phyloP scores from a whole-genome alignment of 257 asterid species.

The Fraxinus americana region DNA sequence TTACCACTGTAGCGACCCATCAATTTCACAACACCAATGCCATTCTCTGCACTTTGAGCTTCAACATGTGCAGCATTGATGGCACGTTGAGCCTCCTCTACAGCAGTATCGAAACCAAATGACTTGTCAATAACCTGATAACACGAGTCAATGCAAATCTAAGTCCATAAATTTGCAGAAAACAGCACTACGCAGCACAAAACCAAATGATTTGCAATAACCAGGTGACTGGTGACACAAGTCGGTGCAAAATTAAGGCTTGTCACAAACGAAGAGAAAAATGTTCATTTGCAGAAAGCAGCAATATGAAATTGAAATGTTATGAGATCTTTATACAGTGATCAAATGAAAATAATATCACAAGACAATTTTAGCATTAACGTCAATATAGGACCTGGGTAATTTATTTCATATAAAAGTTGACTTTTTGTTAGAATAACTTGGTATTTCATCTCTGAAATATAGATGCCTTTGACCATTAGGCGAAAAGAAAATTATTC shows the following conservation, averaged over 20 bases:
- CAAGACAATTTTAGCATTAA: conserved; percentile 12
- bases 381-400: not conserved
- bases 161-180: not conserved
- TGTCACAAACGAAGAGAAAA: conserved; percentile 17
- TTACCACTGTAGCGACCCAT: conserved; percentile 81
- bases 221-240: conserved; percentile 26
- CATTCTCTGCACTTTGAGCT: conserved; percentile 79
- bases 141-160: conserved; percentile 12
- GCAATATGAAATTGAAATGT: conserved; percentile 1
- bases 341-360: conserved; percentile 3
- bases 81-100: conserved; percentile 89
- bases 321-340: conserved; percentile 6
- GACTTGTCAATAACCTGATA: conserved; percentile 76
- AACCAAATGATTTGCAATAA: conserved; percentile 50
- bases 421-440: not conserved
- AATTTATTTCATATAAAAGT: not conserved
- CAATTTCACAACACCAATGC: conserved; percentile 72
- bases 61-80: conserved; percentile 83
- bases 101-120: conserved; percentile 83
- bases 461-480: not conserved
- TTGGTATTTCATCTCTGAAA: conserved; percentile 4
- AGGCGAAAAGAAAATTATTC: not conserved
- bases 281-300: conserved; percentile 14
- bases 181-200: conserved; percentile 36
- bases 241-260: conserved; percentile 18